phyloP scores from a whole-genome alignment of 2,329 filamentous ascomycete species.

The Apiospora kogelbergensis region DNA sequence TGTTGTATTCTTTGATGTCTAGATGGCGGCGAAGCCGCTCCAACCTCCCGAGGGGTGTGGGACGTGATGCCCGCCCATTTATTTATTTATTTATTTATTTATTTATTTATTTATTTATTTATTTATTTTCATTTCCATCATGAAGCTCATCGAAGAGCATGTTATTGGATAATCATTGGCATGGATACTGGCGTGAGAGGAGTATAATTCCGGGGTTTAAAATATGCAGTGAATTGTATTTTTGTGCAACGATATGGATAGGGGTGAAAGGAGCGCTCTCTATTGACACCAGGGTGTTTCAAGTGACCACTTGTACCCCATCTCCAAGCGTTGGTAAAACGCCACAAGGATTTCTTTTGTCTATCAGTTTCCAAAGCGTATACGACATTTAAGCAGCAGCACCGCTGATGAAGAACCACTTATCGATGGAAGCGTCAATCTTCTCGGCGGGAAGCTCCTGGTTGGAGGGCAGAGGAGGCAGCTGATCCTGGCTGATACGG shows the following conservation, averaged over 20 bases:
- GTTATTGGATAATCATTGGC: not conserved
- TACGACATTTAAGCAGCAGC: conserved; percentile 69
- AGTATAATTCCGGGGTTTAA: not conserved
- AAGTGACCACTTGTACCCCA: not conserved
- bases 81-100: no score
- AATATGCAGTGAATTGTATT: not conserved
- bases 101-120: no score
- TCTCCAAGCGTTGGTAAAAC: not conserved
- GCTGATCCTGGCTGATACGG: conserved; percentile 67
- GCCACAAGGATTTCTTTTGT: conserved; percentile 1
- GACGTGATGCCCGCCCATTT: no score
- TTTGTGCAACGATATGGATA: not conserved
- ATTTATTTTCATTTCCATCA: no score
- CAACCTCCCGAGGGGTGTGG: no score
- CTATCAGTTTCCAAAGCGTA: not conserved
- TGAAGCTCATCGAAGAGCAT: not conserved
- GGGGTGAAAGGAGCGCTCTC: not conserved
- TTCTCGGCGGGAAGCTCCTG: conserved; percentile 82
- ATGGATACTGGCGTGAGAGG: not conserved
- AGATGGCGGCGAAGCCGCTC: no score
- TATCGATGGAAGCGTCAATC: conserved; percentile 96
- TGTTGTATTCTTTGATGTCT: no score
- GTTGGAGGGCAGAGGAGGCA: conserved; percentile 74
- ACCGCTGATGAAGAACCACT: conserved; percentile 99
- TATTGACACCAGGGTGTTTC: conserved; percentile 22